Base-by-base conservation (phyloP, 2,329 filamentous ascomycete genomes). In the Aspergillus sp. region DNA sequence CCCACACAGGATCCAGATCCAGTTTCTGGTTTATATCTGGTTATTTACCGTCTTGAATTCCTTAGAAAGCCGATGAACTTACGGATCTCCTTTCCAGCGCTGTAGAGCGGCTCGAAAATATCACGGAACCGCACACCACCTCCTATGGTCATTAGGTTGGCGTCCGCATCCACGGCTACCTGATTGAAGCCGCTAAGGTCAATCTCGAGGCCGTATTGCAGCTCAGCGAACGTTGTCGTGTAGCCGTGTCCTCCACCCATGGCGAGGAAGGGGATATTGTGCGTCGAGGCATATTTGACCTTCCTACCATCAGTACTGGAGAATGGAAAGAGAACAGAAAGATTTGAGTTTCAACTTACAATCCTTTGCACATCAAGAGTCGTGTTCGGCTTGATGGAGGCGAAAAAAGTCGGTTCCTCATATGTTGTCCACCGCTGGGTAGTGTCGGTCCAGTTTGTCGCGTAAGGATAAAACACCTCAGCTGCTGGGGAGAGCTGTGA, bases 1-100 rank as follows among this genome's bases (percentile, higher is more conserved):
- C 57, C 57, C 17, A 59, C 57, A 19, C 57, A 59, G 38, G 50
- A 41, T n/a, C 39, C 42, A 13, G n/a, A 23, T 8, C 57, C 57
- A 5, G 50, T 59, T 36, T 47, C 57, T 30, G 17, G 27, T 5
- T 50, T 47, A 39, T 41, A 17, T 10, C 13, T 49, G 8, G n/a
- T 50, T 30, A 17, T 49, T 15, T 1, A 27, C 21, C n/a, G 1
- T 11, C 17, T 7, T 6, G 6, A 7, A 6, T 23, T 7, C 6
- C 23, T 6, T 6, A 6, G 6, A 6, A 23, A 1, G 23, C 23
- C 6, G 5, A 6, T 6, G 6, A 23, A 54, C 57, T 5, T 17
- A 59, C 57, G 50, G 13, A 59, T 54, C 27, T 54, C 50, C 27
- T 54, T 59, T 2, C 57, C 57, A 1, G 57, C 57, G 8, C 15